Conservation (phyloP, 2,329 filamentous ascomycete species). For the Onygenales sp. region DNA sequence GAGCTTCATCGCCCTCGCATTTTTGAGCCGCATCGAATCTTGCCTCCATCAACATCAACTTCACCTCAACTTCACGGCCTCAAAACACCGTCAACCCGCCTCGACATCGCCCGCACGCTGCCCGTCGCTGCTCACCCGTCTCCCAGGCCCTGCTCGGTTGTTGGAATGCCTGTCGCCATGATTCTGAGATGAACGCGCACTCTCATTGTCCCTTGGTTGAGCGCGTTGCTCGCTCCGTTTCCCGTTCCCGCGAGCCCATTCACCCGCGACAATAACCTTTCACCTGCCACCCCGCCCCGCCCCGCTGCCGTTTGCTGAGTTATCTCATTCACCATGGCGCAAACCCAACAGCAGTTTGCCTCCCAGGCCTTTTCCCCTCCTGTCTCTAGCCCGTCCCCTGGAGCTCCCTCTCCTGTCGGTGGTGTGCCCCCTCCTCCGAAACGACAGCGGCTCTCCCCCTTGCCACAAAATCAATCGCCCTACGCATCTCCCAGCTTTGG, state of each 20-base stretch:
- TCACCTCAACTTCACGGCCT: background rate
- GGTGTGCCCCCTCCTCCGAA: constrained; percentile 56
- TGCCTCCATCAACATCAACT: background rate
- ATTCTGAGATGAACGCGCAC: constrained; percentile 6
- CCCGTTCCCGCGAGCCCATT: constrained; percentile 1
- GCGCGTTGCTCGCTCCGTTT: constrained; percentile 26
- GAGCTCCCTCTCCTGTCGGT: constrained; percentile 41
- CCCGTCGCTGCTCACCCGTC: too few species aligned
- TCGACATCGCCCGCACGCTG: background rate
- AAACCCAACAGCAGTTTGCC: constrained; percentile 46
- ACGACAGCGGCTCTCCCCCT: constrained; percentile 61
- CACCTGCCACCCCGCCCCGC: background rate
- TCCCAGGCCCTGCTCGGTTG: too few species aligned
- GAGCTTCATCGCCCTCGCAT: background rate
- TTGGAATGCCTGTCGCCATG: background rate
- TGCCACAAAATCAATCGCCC: constrained; percentile 52
- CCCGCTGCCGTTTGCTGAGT: background rate
- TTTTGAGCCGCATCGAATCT: background rate
- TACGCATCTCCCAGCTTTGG: constrained; percentile 52
- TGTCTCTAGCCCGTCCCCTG: constrained; percentile 53
- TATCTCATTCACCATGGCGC: constrained; percentile 42
- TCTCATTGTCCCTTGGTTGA: constrained; percentile 15
- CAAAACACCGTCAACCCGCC: background rate
- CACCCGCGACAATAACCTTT: constrained; percentile 19
- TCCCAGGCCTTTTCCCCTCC: constrained; percentile 54